Evolutionary conservation across 75 land plant species (phyloP).

Genomic region (Azolla pinnata): DNA sequence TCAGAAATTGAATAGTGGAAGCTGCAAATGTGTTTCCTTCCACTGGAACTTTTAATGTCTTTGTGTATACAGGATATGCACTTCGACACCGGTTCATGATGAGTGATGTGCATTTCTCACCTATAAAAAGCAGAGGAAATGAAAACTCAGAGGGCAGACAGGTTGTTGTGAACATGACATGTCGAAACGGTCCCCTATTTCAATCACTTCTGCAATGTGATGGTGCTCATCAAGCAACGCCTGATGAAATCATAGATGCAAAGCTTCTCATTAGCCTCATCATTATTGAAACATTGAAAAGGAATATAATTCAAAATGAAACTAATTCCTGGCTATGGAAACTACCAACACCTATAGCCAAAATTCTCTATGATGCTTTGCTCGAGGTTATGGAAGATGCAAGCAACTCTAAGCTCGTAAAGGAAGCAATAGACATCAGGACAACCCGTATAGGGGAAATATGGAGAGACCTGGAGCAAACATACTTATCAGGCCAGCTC

Average conservation of each 20-base stretch:
- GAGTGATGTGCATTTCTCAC: slow-evolving; percentile 2
- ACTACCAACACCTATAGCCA: not conserved
- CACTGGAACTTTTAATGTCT: too few relatives aligned
- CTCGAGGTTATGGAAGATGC: slow-evolving; percentile 9
- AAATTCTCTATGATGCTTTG: slow-evolving; percentile 3
- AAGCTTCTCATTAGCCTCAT: not conserved
- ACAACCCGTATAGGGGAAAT: not conserved
- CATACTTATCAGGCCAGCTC: not conserved
- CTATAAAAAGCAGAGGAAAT: not conserved
- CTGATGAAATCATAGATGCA: not conserved
- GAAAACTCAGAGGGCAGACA: not conserved
- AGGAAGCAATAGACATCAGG: not conserved
- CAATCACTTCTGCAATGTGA: not conserved
- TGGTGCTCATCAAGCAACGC: not conserved
- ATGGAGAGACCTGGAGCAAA: slow-evolving; percentile 3
- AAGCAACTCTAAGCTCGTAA: not conserved
- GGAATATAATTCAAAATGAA: not conserved
- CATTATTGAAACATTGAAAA: not conserved
- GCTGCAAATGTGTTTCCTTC: too few relatives aligned
- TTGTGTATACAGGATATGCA: slow-evolving; percentile 8
- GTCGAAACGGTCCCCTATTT: not conserved
- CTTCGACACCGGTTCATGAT: not conserved
- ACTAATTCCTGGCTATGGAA: not conserved
- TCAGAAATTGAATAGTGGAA: too few relatives aligned
- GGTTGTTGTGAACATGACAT: not conserved